Evolutionary conservation across 2,329 filamentous ascomycete species (phyloP).

Genomic region (Venturia pyrina): DNA sequence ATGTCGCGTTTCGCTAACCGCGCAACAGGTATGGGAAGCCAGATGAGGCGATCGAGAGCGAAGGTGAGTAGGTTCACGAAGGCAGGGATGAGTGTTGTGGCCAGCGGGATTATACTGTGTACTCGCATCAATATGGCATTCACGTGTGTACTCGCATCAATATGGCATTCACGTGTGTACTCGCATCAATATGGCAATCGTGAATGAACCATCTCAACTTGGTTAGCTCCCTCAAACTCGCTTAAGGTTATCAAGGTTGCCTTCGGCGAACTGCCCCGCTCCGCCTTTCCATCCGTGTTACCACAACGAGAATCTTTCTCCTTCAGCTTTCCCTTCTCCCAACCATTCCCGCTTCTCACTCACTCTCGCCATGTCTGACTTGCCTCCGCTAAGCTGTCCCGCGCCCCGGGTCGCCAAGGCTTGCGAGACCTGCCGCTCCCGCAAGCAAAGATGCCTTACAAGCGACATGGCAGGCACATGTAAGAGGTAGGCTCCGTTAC

Average conservation of each 20-base stretch:
- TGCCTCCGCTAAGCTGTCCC: not conserved
- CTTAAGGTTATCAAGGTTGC: too few species aligned
- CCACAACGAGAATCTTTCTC: not conserved
- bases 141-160: too few species aligned
- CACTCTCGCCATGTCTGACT: not conserved
- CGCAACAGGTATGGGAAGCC: not conserved
- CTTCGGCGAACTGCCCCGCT: not conserved
- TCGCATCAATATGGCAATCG: too few species aligned
- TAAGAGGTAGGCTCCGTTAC: not conserved
- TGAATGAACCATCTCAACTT: not conserved
- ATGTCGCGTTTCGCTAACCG: not conserved
- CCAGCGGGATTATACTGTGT: not conserved
- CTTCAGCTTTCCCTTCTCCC: not conserved
- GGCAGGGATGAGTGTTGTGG: not conserved
- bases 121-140: too few species aligned
- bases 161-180: too few species aligned
- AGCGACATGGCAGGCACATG: not conserved
- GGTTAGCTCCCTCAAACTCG: not conserved
- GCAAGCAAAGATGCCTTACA: not conserved
- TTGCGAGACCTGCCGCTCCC: not conserved
- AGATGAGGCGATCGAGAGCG: not conserved
- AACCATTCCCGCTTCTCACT: not conserved
- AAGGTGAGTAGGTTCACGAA: not conserved
- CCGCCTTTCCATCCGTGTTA: conserved; percentile 1
- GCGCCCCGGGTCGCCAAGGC: not conserved